Evolutionary conservation across 1,284 basidiomycete species (phyloP), one percentile per base, ranked within the genome.

Genomic region (Ceratorhiza oryzae-sativae): DNA sequence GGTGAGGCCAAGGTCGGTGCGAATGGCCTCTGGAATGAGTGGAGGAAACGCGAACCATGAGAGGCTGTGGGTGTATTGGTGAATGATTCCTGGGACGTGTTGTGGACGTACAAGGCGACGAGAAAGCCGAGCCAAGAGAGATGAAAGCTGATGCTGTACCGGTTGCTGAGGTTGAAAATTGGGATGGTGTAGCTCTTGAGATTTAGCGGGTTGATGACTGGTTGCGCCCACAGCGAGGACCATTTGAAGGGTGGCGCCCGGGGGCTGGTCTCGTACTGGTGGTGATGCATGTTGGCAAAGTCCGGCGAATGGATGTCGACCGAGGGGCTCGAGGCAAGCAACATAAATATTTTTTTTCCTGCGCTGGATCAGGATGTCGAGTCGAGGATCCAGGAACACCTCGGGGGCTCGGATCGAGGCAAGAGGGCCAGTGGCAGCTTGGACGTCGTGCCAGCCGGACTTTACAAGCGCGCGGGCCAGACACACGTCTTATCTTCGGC

Each of bases 41-140:
- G 88, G 87, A 18, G 87, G 82, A 77, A 89, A 89, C 0, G 88
- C 87, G 73, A 90, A 90, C 88, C 88, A 90, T 15, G 86, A 85
- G 23, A 88, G 77, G 75, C 81, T 82, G 46, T 13, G 77, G 42
- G 79, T 76, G 59, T 78, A 77, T 73, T 77, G 20, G 32, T 67
- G 41, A 42, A 4, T 45, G 10, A 1, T 75, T 5, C 76, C 73
- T 75, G 45, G 25, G 67, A 74, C 12, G 13, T 30, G 42, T 6
- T 23, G 13, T n/a, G 12, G 3, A 75, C 77, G 72, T 72, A 82
- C 78, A 81, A 80, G 6, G 84, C 84, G 3, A 82, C 78, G 75
- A 84, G 83, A 78, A 83, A 86, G 39, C 79, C 81, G 73, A 84
- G 78, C 82, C 84, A 87, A 20, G 86, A 81, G 77, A 87, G 80